Evolutionary conservation across 306 rosid species (phyloP), one percentile per base, ranked within the genome.

Genomic region (Ziziphus jujuba): DNA sequence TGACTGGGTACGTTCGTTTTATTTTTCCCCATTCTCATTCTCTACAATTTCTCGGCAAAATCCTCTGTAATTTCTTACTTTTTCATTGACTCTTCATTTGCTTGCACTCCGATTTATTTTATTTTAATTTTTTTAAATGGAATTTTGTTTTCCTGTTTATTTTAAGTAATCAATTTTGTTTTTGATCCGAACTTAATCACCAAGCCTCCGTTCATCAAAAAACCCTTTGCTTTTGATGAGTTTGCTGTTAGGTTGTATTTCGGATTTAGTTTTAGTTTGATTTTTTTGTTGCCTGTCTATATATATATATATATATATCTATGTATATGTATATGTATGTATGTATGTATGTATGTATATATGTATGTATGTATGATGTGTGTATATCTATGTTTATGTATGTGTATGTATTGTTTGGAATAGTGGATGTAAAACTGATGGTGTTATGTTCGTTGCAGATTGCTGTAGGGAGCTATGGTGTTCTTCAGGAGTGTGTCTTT

Each of bases 401-500:
- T 48, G 5, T 45, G 45, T 19, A 17, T 22, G 34, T 38, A 21
- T 13, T 55, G 25, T 64, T 47, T 2, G 57, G 47, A 40, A 38
- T 49, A 45, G 17, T 56, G 34, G 57, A 11, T 40, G 45, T 40
- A 2, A 36, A 36, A 36, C 6, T 2, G 13, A 40, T 40, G 45
- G 14, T 7, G 45, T 40, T 40, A 40, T 40, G 45, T 40, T 40
- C 12, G 45, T 40, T 40, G 75, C 72, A 77, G 82, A 59, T 66
- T 20, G 31, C 28, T 4, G 23, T 16, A 22, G 67, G 33, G 56
- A 54, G 48, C 53, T 19, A 84, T 84, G 92, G 81, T 71, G 56
- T 82, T 85, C 72, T 93, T 88, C 82, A 82, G 84, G 80, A 77
- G 90, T 77, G 73, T 80, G 67, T 65, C 89, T 66, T 87, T 83